Evolutionary conservation across 352 stramenopile genomes (phyloP), one percentile per base, ranked within the genome.

Genomic region (Phytopythium delawarense): DNA sequence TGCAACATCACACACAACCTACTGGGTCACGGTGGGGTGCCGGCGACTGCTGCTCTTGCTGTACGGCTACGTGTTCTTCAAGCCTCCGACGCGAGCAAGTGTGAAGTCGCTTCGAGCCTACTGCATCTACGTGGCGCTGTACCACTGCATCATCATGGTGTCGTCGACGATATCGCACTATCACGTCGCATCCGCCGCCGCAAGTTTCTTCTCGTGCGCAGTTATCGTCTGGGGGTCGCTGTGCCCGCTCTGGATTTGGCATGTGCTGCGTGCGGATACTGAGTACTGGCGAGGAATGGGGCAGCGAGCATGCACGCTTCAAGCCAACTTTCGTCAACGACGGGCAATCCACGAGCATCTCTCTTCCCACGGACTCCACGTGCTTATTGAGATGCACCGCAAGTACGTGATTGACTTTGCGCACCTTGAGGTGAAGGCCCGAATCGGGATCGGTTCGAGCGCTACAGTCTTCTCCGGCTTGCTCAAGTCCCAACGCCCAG

Each of bases 161-260:
- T 25, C 16, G 18, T 49, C 42, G 42, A 49, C n/a, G 7, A 9
- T 49, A 8, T 25, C 18, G 42, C n/a, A 49, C 42, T 49, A 49
- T 12, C 16, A 49, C 18, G 42, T 49, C 16, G 20, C 13, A 16
- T 42, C 35, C 35, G 2, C 6, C 11, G 35, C 35, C 13, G 35
- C 35, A 42, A 16, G 13, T 4, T 42, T 42, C 18, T 50, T 50
- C 0, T 23, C 70, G 21, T 68, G 55, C 23, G 77, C 73, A 4
- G 49, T 78, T 25, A 70, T 84, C 7, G 80, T 79, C 28, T 91
- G 69, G 81, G 74, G 52, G 21, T 68, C 83, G 51, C 70, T 84
- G 13, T 70, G 74, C 21, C 28, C 28, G 28, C 28, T 32, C 28
- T 32, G 28, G 28, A 32, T 32, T 7, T 32, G 28, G 28, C 28